Percentiles rank a stretch among this genome's conserved stretches.
Evolutionary conservation across 2,329 filamentous ascomycete species (phyloP).

Genomic region (Cytospora chrysosperma): DNA sequence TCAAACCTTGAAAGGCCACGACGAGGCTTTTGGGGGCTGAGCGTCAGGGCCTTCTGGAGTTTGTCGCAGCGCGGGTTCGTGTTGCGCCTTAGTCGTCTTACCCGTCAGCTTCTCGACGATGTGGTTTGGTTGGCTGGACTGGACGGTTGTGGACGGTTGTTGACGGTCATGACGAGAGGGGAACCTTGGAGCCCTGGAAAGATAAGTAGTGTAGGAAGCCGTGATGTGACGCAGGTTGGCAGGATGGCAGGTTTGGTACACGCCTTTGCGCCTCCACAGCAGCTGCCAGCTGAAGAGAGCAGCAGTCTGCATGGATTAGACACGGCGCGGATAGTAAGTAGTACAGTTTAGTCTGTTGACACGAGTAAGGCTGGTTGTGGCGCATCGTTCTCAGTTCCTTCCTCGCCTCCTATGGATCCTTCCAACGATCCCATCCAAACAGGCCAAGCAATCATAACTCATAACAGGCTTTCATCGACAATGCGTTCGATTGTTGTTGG

Average conservation of each 20-base stretch:
- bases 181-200: background rate
- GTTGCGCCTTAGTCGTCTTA: background rate
- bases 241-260: too few relatives aligned
- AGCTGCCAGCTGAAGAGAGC: background rate
- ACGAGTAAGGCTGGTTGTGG: background rate
- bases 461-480: too few relatives aligned
- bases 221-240: background rate
- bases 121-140: background rate
- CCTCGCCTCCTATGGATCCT: too few relatives aligned
- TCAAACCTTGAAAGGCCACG: slow-evolving; percentile 1
- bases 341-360: too few relatives aligned
- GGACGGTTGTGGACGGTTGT: background rate
- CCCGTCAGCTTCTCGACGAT: background rate
- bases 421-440: too few relatives aligned
- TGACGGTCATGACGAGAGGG: background rate
- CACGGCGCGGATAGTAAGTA: background rate
- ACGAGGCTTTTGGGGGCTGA: background rate
- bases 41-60: background rate
- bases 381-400: too few relatives aligned
- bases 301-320: background rate
- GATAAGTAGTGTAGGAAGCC: background rate
- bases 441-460: too few relatives aligned
- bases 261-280: background rate
- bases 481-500: too few relatives aligned
- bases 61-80: background rate